Percentiles rank a stretch among this genome's conserved stretches.
phyloP scores from a whole-genome alignment of 202 grass and related monocot species.

The Saccharum hybrid region DNA sequence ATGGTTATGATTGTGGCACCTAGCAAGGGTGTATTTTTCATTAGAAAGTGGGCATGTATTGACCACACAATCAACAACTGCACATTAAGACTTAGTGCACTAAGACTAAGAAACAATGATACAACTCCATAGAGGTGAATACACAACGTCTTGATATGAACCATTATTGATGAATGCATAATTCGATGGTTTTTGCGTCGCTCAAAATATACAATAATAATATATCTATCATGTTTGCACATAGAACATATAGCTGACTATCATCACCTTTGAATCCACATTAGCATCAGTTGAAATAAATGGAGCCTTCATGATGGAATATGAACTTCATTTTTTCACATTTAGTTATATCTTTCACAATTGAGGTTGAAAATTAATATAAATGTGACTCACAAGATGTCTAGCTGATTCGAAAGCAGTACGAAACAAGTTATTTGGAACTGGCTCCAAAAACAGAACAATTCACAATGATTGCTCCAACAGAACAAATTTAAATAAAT shows the following conservation, averaged over 20 bases:
- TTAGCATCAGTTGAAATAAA: background rate
- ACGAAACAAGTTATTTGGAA: background rate
- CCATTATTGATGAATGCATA: slow-evolving; percentile 12
- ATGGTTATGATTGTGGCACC: slow-evolving; percentile 79
- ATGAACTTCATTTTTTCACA: background rate
- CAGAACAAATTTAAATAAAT: background rate
- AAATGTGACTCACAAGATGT: slow-evolving; percentile 26
- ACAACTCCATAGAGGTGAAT: slow-evolving; percentile 23
- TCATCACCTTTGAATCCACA: slow-evolving; percentile 14
- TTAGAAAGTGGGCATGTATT: slow-evolving; percentile 41
- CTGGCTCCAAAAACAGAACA: background rate
- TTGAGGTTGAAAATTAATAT: slow-evolving; percentile 15
- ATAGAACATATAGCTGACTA: slow-evolving; percentile 9
- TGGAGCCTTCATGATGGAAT: background rate
- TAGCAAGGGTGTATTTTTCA: slow-evolving; percentile 51
- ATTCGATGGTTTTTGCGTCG: slow-evolving; percentile 3
- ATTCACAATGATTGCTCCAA: background rate
- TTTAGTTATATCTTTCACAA: slow-evolving; percentile 25
- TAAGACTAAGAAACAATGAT: slow-evolving; percentile 14
- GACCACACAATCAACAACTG: slow-evolving; percentile 29
- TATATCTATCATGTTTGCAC: slow-evolving; percentile 8
- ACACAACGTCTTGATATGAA: slow-evolving; percentile 27
- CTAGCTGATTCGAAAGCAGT: slow-evolving; percentile 21
- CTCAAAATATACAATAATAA: slow-evolving; percentile 19
- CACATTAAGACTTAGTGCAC: slow-evolving; percentile 20